Base-by-base conservation (phyloP, 2,329 filamentous ascomycete genomes). In the Pseudogymnoascus sp. region DNA sequence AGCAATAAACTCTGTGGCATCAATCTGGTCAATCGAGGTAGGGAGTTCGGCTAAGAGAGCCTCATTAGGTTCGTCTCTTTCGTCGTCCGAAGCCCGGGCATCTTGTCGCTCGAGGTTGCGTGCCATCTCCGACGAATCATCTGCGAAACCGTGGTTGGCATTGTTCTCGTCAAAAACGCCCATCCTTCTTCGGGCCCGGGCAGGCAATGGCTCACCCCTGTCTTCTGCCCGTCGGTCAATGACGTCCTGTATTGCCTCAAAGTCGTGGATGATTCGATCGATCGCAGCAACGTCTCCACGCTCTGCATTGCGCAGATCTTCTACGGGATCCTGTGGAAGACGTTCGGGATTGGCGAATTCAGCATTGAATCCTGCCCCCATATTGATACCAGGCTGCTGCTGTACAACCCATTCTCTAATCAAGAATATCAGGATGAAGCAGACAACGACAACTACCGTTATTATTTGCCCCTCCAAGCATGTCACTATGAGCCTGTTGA, bases 351-450 rank as follows among this genome's bases (percentile, higher is more conserved):
- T 82, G 10, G 81, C 84, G 70, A 86, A 83, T 3, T 83, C 83
- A 7, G 82, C 69, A 75, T 78, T 64, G 74, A 79, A 70, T 72
- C 77, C 66, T 75, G 69, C 87, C 0, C 86, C 88, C 78, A 94
- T 87, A 69, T 96, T 95, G 68, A 94, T 88, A 66, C 92, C 88
- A 4, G 93, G 94, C 72, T 99, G 94, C 73, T 99, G 94, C 73
- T 99, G 94, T 8, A 99, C 92, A 60, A 99, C 94, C 83, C 96
- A 99, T 76, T 99, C 94, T 55, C 95, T 81, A 55, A 99, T 97
- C 3, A 99, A 77, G 68, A 99, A 99, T 43, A 99, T 87, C n/a
- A 99, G 78, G 64, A 99, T 97, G 74, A 97, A 99, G 63, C 89
- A 92, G 49, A 96, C 83, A 6, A 99, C 93, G 60, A 97, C 91